A percentile compares a stretch with the other conserved stretches of the same genome.
These are phyloP conservation scores for Penicillium brevicompactum DNA, from an alignment of 2,329 filamentous ascomycete genomes.

Conservation along the genomic window DNA sequence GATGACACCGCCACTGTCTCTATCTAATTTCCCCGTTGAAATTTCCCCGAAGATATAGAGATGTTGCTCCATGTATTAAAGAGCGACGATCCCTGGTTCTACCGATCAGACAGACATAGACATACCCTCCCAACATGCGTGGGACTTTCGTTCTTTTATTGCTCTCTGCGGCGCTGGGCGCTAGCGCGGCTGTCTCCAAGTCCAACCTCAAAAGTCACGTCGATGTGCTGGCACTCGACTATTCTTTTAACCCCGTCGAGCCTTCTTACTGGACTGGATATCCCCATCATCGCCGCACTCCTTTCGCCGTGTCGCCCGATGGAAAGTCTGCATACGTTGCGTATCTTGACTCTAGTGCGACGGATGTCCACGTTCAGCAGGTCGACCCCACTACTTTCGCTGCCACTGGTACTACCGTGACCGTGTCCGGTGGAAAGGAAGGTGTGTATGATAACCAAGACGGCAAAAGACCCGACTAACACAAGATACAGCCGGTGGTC, in stretches of 20 bases:
- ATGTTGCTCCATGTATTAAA: neutral
- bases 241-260: conserved; percentile 60
- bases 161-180: conserved; percentile 28
- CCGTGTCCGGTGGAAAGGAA: conserved; percentile 58
- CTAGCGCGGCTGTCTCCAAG: conserved; percentile 20
- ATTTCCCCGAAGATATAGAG: neutral
- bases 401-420: conserved; percentile 55
- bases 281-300: conserved; percentile 64
- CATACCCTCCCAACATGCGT: conserved; percentile 21
- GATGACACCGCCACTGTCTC: neutral
- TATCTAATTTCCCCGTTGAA: neutral
- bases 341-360: conserved; percentile 60
- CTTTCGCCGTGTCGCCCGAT: conserved; percentile 64
- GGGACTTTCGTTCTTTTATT: conserved; percentile 26
- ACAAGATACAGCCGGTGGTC: conserved; percentile 52
- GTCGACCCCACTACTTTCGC: conserved; percentile 58
- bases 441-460: conserved; percentile 22
- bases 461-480: neutral
- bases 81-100: neutral
- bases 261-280: conserved; percentile 63
- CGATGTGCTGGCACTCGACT: conserved; percentile 51
- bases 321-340: conserved; percentile 62
- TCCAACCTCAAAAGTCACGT: conserved; percentile 42
- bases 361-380: conserved; percentile 60
- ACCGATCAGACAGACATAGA: neutral